Base-by-base conservation (phyloP, 345 rosid species). In the Gossypium raimondii region DNA sequence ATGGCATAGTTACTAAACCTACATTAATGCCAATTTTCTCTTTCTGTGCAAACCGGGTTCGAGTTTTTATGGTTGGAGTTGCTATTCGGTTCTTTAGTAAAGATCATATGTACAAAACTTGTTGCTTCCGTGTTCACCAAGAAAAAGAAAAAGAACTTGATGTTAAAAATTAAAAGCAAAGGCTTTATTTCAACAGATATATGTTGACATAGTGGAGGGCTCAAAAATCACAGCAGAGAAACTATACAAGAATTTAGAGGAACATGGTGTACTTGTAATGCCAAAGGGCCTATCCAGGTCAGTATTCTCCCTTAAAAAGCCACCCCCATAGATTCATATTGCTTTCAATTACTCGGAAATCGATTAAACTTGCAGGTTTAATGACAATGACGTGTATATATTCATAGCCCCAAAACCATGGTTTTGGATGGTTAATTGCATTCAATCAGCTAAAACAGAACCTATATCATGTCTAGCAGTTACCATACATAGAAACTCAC, bases 231-330 rank as follows among this genome's bases (percentile, higher is more conserved):
- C 87, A 11, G 89, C 83, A 48, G 88, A 79, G 56, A 81, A 83
- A 41, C 85, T 91, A 66, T 76, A 86, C 83, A 89, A 84, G 84
- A 83, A 86, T 73, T 86, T 95, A 82, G 84, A 89, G 79, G 86
- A 84, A 81, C 86, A 88, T 18, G 97, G 96, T 24, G 81, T 95
- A 29, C 87, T 86, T 45, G 78, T 89, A 25, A 84, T 91, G 91
- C 79, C 75, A 38, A 87, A 87, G 75, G 69, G 90, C 73, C 81
- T 87, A 38, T 75, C 86, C 60, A 91, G 90, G 98, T 92, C 66
- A 13, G 79, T 20, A 16, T 47, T 24, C 58, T 24, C 67, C 66
- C 71, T 67, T 47, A 14, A 16, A 34, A 74, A 43, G 58, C 72
- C 70, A 34, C 48, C 24, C 51, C 3, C 2, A 47, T 27, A 47